Percentiles rank a stretch among this genome's conserved stretches.
These are phyloP conservation scores for Alternaria brassicicola DNA, from an alignment of 2,329 filamentous ascomycete genomes.

Conservation along the genomic window DNA sequence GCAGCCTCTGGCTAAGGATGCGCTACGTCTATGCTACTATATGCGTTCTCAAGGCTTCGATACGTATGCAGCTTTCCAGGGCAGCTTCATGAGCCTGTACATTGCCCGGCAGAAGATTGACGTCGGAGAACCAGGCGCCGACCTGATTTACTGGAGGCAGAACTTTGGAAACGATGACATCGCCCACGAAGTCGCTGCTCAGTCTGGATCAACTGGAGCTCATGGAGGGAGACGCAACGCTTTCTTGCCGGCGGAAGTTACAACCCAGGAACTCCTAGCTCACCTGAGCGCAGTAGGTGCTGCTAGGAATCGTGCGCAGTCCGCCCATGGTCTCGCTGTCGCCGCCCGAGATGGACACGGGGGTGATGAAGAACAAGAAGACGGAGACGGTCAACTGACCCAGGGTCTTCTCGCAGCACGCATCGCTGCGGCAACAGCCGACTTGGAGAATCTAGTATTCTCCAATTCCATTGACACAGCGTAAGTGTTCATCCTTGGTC, in stretches of 20 bases:
- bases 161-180: constrained; percentile 10
- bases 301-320: not conserved
- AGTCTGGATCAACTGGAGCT: not conserved
- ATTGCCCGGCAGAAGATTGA: constrained; percentile 15
- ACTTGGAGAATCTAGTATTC: not conserved
- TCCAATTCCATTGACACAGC: not conserved
- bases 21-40: constrained; percentile 39
- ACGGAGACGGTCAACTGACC: not conserved
- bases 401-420: not conserved
- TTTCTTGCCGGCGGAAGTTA: not conserved
- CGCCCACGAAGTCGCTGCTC: not conserved
- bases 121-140: not conserved
- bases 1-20: constrained; percentile 21
- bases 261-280: not conserved
- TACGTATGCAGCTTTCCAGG: constrained; percentile 23
- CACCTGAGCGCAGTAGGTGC: not conserved
- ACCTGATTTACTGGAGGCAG: constrained; percentile 32
- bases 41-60: constrained; percentile 36
- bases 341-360: not conserved
- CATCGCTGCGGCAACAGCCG: not conserved
- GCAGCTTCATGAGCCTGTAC: constrained; percentile 17
- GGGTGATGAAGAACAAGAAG: not conserved
- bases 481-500: not conserved
- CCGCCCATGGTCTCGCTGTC: too few relatives aligned
- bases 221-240: not conserved